Conservation (phyloP, 768 basidiomycete species). For the Pulveroboletus sp. region DNA sequence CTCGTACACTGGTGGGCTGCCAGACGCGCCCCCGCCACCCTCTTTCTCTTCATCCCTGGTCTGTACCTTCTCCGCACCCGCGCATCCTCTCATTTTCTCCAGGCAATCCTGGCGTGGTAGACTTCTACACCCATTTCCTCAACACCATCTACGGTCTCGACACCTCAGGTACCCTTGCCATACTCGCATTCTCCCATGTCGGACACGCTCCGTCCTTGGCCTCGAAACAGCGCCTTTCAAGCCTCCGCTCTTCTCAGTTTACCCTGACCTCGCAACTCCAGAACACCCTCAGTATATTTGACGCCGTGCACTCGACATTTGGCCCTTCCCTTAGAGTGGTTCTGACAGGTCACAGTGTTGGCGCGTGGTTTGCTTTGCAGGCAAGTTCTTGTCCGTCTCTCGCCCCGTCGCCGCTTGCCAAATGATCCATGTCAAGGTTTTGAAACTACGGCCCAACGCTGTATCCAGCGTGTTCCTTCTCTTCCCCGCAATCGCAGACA, state of each 20-base stretch:
- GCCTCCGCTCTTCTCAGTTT: slow-evolving; percentile 22
- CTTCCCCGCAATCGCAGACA: slow-evolving; percentile 66
- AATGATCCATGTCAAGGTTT: slow-evolving; percentile 35
- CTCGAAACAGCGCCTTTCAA: slow-evolving; percentile 1
- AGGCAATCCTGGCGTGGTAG: slow-evolving; percentile 58
- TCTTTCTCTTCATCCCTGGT: slow-evolving; percentile 53
- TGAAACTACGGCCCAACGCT: slow-evolving; percentile 42
- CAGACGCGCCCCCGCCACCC: slow-evolving; percentile 11
- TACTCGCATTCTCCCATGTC: slow-evolving; percentile 61
- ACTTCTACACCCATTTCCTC: slow-evolving; percentile 68
- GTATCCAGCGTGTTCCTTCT: slow-evolving; percentile 52
- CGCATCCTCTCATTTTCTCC: neutral
- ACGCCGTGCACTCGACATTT: slow-evolving; percentile 37
- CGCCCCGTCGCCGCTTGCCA: neutral
- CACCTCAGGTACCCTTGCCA: slow-evolving; percentile 38
- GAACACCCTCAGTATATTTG: slow-evolving; percentile 51
- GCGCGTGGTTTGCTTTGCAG: slow-evolving; percentile 65
- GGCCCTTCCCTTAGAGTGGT: slow-evolving; percentile 38
- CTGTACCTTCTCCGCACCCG: neutral
- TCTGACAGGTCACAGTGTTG: slow-evolving; percentile 66
- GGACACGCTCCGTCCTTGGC: slow-evolving; percentile 50
- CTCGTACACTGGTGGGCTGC: slow-evolving; percentile 56
- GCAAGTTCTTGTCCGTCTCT: slow-evolving; percentile 30
- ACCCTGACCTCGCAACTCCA: slow-evolving; percentile 50
- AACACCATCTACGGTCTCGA: slow-evolving; percentile 41